Conservation (phyloP, 179 eudicot genomes). For the Silene noctiflora region DNA sequence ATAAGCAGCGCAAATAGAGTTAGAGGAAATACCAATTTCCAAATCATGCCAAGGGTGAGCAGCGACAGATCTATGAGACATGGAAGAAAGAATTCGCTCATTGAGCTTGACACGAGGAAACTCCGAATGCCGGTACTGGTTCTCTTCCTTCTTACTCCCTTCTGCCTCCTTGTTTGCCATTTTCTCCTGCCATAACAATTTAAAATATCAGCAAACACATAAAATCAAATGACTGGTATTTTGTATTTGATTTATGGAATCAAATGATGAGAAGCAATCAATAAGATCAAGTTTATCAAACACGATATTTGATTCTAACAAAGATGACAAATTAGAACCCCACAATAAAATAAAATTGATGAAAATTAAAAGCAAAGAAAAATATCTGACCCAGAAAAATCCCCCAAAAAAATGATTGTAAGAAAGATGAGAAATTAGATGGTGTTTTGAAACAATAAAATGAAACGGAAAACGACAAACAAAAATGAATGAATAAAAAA, state of each 20-base stretch:
- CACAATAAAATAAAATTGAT: background rate
- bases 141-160: constrained; percentile 29
- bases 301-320: too few species aligned
- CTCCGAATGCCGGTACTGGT: constrained; percentile 23
- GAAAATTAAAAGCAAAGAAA: background rate
- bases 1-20: too few species aligned
- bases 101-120: constrained; percentile 52
- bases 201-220: too few species aligned
- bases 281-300: background rate
- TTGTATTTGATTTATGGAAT: too few species aligned
- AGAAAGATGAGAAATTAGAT: background rate
- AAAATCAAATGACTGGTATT: too few species aligned
- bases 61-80: constrained; percentile 72
- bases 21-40: constrained; percentile 61
- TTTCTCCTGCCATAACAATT: constrained; percentile 21
- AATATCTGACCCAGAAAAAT: background rate
- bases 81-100: constrained; percentile 79
- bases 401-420: background rate
- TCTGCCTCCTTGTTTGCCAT: constrained; percentile 53
- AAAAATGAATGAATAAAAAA: too few species aligned
- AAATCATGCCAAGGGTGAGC: constrained; percentile 99
- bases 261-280: background rate
- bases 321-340: background rate
- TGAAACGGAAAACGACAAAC: too few species aligned
- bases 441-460: too few species aligned